Base-by-base conservation (phyloP, 2,329 filamentous ascomycete genomes). In the Diaporthe sp. region DNA sequence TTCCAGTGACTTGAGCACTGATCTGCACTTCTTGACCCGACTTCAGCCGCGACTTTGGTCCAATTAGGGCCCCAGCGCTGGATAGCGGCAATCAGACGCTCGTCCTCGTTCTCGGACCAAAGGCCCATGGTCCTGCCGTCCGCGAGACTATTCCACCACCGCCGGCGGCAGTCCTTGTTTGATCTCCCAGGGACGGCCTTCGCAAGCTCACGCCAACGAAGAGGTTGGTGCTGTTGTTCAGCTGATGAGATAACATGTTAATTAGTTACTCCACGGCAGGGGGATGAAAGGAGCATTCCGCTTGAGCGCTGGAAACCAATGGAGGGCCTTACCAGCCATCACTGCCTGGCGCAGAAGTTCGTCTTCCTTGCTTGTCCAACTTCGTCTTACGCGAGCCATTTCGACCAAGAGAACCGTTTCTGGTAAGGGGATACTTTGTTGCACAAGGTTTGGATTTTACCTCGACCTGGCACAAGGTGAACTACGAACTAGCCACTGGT, bases 1-100 rank as follows among this genome's bases (percentile, higher is more conserved):
- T 77, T 78, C 78, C 78, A 79, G n/a, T 78, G 75, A 73, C 79
- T 79, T 76, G 77, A 79, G 68, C 78, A 79, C 58, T 79, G 78
- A 56, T 79, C 78, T 22, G 77, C 78, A 55, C 79, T 79, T 22
- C 78, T 75, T 13, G 78, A 77, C 17, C 77, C 77, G 8, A 79
- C 78, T 1, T 68, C 76, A 39, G 76, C 69, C 35, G 78, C 78
- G 22, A 79, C 77, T 75, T 79, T 78, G 65, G 77, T 79, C 78
- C 79, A 80, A 9, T 78, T 77, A 8, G 77, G 66, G 7, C 79
- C 79, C 68, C 79, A 76, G n/a, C 75, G 70, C 15, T 77, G 76
- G 22, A 80, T 75, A 1, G 79, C 78, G 6, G 76, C 70, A 22
- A 75, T 75, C 15, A 80, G 74, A 56, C 70, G 76, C 47, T 78